phyloP scores from a whole-genome alignment of 1,284 basidiomycete genomes.

The Apiotrichum porosum region DNA sequence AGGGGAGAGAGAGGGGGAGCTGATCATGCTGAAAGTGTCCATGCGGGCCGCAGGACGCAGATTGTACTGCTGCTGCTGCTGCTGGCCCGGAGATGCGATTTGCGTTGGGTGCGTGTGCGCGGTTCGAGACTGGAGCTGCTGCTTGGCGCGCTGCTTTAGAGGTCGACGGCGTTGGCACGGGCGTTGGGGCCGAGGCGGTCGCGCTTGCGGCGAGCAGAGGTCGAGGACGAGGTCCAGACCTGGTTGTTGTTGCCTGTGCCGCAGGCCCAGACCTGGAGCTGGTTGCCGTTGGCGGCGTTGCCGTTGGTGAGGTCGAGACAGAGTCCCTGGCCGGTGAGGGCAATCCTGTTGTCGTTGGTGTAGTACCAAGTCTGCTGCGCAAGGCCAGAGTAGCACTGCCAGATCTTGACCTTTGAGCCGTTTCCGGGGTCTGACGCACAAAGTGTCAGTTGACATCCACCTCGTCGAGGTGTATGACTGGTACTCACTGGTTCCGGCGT shows the following conservation, averaged over 20 bases:
- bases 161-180: too few species aligned
- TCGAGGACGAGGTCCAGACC: slow-evolving; percentile 22
- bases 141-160: too few species aligned
- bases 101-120: too few species aligned
- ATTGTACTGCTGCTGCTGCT: too few species aligned
- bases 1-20: too few species aligned
- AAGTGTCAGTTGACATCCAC: not conserved
- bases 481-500: slow-evolving; percentile 20
- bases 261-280: slow-evolving; percentile 21
- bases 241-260: slow-evolving; percentile 37
- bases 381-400: slow-evolving; percentile 20
- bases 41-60: too few species aligned
- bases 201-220: not conserved
- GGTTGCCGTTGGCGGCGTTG: slow-evolving; percentile 14
- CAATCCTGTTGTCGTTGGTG: slow-evolving; percentile 23
- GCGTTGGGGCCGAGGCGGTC: too few species aligned
- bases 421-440: slow-evolving; percentile 8
- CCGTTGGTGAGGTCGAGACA: slow-evolving; percentile 36
- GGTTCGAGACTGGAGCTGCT: too few species aligned
- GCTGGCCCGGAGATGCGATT: too few species aligned
- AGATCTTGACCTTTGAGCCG: slow-evolving; percentile 25
- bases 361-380: slow-evolving; percentile 26
- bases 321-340: slow-evolving; percentile 18
- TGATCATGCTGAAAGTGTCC: too few species aligned
- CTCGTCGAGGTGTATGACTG: too few species aligned